Evolutionary conservation across 345 rosid species (phyloP).

Genomic region (Erysimum cheiranthoides): DNA sequence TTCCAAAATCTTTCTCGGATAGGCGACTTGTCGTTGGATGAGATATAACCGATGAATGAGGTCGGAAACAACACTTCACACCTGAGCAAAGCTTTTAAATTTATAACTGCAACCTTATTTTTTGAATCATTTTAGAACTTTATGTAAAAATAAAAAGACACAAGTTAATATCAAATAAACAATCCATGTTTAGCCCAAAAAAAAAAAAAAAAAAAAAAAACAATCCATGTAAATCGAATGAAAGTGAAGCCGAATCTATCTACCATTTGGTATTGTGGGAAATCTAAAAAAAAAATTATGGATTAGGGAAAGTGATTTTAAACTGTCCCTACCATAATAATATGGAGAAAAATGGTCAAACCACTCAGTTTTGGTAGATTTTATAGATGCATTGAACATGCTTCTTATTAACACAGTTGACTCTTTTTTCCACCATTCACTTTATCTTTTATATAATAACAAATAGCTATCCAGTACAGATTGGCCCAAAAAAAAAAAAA

Average conservation of each 20-base stretch:
- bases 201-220: too few relatives aligned
- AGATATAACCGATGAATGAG: not conserved
- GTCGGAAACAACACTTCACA: too few relatives aligned
- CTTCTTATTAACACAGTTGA: slow-evolving; percentile 41
- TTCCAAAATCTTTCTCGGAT: not conserved
- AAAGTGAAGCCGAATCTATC: slow-evolving; percentile 29
- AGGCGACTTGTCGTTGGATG: not conserved
- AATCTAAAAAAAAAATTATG: not conserved
- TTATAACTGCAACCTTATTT: too few relatives aligned
- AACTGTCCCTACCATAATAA: slow-evolving; percentile 33
- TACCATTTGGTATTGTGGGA: slow-evolving; percentile 11
- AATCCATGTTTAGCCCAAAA: too few relatives aligned
- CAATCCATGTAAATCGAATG: not conserved
- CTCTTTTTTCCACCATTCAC: slow-evolving; percentile 35
- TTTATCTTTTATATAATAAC: not conserved
- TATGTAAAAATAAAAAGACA: not conserved
- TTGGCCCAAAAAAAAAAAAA: too few relatives aligned
- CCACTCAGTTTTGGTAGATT: slow-evolving; percentile 36
- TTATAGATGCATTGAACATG: slow-evolving; percentile 48
- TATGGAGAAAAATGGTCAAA: slow-evolving; percentile 33
- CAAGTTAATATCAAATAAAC: not conserved
- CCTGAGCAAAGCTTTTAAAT: too few relatives aligned
- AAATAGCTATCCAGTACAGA: not conserved
- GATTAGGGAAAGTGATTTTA: slow-evolving; percentile 1
- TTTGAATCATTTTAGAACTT: too few relatives aligned